Base-by-base conservation (phyloP, 2,329 filamentous ascomycete species). In the Pestalotiopsis sp. region DNA sequence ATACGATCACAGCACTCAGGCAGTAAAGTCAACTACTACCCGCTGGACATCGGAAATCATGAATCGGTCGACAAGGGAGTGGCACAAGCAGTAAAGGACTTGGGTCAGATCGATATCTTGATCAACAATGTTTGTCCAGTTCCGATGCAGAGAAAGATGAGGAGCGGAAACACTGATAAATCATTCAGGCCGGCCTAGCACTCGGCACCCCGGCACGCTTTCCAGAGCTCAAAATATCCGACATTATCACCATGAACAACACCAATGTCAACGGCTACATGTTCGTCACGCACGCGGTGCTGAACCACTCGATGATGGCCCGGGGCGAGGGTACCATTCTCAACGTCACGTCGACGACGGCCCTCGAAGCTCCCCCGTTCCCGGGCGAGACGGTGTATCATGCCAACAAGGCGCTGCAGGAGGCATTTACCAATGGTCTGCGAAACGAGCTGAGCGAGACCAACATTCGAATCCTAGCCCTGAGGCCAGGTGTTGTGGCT, bases 241-340 rank as follows among this genome's bases (percentile, higher is more conserved):
- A 83, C 11, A 81, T 86, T 49, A 73, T 78, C 3, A 81, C 80
- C 3, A 86, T 86, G 83, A 81, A 80, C 58, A 75, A 75, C 57
- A 86, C 84, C 0, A 86, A 86, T 69, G 80, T 86, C 68, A 81
- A 82, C 68, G 84, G 85, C 2, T 77, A 80, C 71, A 84, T 86
- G 81, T 83, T 80, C 61, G 79, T 79, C 0, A 81, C 83, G 0
- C 80, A 86, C 69, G 78, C 81, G 0, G 82, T 82, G 0, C 77
- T 86, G 2, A 86, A 85, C 59, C 74, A 76, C 3, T 77, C 76
- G 36, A 84, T 84, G 79, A 77, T 81, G 68, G 70, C 75, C 11
- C 74, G 77, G 0, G 80, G 80, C 38, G 68, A 70, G 13, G 83
- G 83, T 1, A 85, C 82, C 1, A 85, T 86, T 31, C 70, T 87